phyloP scores from a whole-genome alignment of 2,329 filamentous ascomycete genomes.

The Claviceps sp. region DNA sequence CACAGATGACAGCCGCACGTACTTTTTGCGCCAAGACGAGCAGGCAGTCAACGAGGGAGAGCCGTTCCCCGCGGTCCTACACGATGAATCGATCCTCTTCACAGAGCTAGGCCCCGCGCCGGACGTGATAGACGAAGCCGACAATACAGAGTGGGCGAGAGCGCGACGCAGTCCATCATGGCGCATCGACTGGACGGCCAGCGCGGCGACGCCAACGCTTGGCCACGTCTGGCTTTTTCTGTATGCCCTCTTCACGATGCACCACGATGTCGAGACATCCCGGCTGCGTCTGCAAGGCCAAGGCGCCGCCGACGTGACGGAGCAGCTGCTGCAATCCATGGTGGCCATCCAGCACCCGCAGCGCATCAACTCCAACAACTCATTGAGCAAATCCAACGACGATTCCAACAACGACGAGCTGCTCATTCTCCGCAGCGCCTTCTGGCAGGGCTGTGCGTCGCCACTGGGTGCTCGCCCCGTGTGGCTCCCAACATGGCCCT shows the following conservation, averaged over 20 bases:
- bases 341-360: conserved; percentile 29
- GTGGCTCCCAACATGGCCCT: conserved; percentile 36
- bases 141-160: conserved; percentile 2
- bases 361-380: conserved; percentile 9
- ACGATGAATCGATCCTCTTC: not conserved
- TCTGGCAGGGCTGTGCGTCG: conserved; percentile 55
- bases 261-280: not conserved
- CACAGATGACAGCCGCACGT: conserved; percentile 5
- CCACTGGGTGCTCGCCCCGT: conserved; percentile 48
- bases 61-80: conserved; percentile 8
- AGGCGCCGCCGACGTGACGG: not conserved
- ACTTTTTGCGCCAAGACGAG: conserved; percentile 11
- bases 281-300: not conserved
- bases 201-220: not conserved
- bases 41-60: conserved; percentile 8
- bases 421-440: conserved; percentile 35
- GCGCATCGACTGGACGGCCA: not conserved
- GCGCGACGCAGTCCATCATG: conserved; percentile 2
- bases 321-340: conserved; percentile 15
- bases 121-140: not conserved
- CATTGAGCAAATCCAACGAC: conserved; percentile 7
- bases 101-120: not conserved
- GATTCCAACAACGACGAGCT: conserved; percentile 15
- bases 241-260: conserved; percentile 2
- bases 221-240: conserved; percentile 3